These are phyloP conservation scores for Coemansia sp. DNA, from an alignment of 192 early-diverging fungal species.

Conservation along the genomic window DNA sequence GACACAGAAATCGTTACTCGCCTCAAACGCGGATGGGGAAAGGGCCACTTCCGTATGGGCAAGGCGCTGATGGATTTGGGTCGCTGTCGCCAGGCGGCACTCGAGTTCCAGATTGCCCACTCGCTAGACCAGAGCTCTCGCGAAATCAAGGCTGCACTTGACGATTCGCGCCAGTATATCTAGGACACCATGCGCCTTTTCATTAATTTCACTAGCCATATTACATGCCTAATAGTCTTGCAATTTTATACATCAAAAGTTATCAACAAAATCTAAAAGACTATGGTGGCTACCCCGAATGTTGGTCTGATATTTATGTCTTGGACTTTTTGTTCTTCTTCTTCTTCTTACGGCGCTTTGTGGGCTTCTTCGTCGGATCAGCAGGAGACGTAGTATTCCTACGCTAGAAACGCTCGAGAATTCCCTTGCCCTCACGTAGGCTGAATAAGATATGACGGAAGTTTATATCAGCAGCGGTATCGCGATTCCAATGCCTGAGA, in stretches of 20 bases:
- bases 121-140: slow-evolving; percentile 70
- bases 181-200: neutral
- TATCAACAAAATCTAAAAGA: too few species aligned
- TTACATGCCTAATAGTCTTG: neutral
- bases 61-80: slow-evolving; percentile 82
- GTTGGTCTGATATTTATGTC: too few species aligned
- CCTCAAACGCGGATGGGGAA: slow-evolving; percentile 69
- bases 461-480: too few species aligned
- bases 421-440: too few species aligned
- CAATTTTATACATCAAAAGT: neutral
- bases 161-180: slow-evolving; percentile 56
- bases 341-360: too few species aligned
- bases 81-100: slow-evolving; percentile 73
- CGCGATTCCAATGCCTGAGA: too few species aligned
- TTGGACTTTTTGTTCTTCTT: too few species aligned
- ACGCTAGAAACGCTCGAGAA: too few species aligned
- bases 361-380: too few species aligned
- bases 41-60: slow-evolving; percentile 77
- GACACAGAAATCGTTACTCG: slow-evolving; percentile 68
- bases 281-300: too few species aligned
- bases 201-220: neutral
- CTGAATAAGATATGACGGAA: too few species aligned
- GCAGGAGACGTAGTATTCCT: too few species aligned
- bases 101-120: slow-evolving; percentile 78
- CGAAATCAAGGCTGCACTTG: slow-evolving; percentile 75